Percentiles rank a stretch among this genome's conserved stretches.
phyloP scores from a whole-genome alignment of 2,329 filamentous ascomycete genomes.

The Meredithiella fracta region DNA sequence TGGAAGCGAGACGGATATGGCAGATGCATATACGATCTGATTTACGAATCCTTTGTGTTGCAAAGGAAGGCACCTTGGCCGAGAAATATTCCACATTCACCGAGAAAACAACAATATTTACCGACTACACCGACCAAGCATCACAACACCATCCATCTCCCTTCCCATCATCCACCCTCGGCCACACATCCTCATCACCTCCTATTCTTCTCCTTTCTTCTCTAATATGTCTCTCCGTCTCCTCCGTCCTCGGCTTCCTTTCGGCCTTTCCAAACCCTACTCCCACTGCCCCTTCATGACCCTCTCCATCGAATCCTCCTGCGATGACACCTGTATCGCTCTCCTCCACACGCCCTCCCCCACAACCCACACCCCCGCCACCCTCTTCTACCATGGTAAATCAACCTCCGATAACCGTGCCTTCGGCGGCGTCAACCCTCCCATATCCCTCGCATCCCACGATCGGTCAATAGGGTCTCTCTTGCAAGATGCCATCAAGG shows the following conservation, averaged over 20 bases:
- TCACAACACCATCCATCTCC: neutral
- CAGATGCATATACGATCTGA: neutral
- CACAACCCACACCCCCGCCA: slow-evolving; percentile 24
- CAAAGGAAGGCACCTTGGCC: neutral
- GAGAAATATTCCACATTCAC: neutral
- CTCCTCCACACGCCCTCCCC: slow-evolving; percentile 35
- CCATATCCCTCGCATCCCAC: slow-evolving; percentile 60
- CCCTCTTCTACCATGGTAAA: slow-evolving; percentile 63
- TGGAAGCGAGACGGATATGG: too few species aligned
- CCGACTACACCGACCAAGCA: neutral
- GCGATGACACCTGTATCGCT: slow-evolving; percentile 86
- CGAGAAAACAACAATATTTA: neutral
- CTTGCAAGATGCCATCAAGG: slow-evolving; percentile 43
- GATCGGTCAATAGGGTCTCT: slow-evolving; percentile 52
- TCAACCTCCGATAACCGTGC: slow-evolving; percentile 62
- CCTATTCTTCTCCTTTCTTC: too few species aligned
- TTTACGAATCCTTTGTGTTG: neutral
- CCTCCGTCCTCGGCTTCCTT: neutral
- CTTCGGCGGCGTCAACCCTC: slow-evolving; percentile 66
- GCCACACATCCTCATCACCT: too few species aligned
- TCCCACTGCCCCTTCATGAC: slow-evolving; percentile 31
- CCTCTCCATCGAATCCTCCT: slow-evolving; percentile 68
- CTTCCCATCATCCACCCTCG: too few species aligned
- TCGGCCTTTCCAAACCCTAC: neutral
- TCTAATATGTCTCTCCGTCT: neutral